Percentiles rank a stretch among this genome's conserved stretches.
Evolutionary conservation across 2,329 filamentous ascomycete genomes (phyloP).

Genomic region (Colletotrichum sp.): DNA sequence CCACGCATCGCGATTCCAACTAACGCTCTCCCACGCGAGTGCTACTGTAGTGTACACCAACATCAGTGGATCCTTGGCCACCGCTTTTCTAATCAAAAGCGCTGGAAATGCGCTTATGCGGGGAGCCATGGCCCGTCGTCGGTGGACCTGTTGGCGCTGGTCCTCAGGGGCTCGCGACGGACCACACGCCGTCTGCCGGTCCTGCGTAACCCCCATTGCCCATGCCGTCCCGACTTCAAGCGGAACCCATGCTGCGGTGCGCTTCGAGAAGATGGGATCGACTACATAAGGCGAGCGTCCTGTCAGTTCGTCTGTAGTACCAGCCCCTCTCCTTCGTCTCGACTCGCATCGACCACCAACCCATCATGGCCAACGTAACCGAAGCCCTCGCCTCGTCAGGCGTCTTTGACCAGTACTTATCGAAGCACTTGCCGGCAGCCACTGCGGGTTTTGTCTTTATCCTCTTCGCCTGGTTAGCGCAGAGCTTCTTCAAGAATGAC

Average conservation of each 20-base stretch:
- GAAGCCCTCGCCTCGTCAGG: neutral
- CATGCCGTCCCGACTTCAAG: neutral
- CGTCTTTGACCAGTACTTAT: neutral
- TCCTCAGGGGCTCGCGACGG: neutral
- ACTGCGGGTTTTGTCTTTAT: conserved; percentile 1
- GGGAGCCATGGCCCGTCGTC: neutral
- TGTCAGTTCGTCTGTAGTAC: neutral
- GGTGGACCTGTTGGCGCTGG: neutral
- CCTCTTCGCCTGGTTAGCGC: neutral
- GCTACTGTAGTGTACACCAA: neutral
- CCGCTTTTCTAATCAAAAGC: neutral
- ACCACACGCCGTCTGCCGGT: neutral
- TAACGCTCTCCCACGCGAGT: neutral
- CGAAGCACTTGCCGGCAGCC: neutral
- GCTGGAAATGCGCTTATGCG: neutral
- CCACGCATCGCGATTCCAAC: neutral
- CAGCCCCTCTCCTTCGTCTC: neutral
- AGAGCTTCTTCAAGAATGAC: conserved; percentile 9
- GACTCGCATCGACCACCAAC: neutral
- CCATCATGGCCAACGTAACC: conserved; percentile 1
- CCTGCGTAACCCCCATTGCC: neutral
- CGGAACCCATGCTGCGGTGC: neutral
- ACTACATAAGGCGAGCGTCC: neutral
- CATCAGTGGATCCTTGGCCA: neutral
- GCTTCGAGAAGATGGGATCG: neutral